phyloP scores from a whole-genome alignment of 306 rosid genomes.

The Vigna angularis region DNA sequence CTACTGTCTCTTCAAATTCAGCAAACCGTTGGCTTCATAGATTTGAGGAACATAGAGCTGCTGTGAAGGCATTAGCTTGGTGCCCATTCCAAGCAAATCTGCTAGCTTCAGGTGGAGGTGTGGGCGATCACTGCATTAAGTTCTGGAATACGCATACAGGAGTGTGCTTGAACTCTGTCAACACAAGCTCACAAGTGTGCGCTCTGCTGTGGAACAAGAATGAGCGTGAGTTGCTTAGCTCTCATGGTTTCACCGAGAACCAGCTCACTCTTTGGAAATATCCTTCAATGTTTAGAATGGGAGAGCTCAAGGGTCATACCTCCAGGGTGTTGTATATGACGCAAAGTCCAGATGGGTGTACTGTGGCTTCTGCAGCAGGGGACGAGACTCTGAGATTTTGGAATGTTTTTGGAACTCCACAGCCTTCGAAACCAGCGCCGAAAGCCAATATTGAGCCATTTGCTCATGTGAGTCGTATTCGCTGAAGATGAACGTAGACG shows the following conservation, averaged over 20 bases:
- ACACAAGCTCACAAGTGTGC: conserved; percentile 85
- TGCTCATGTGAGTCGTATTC: conserved; percentile 51
- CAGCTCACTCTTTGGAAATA: conserved; percentile 90
- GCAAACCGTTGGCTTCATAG: conserved; percentile 79
- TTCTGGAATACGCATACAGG: conserved; percentile 89
- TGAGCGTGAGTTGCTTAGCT: conserved; percentile 90
- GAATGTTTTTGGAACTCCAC: conserved; percentile 64
- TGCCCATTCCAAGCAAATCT: conserved; percentile 84
- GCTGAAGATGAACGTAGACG: conserved; percentile 34
- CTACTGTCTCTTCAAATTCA: conserved; percentile 63
- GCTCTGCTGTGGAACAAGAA: conserved; percentile 80
- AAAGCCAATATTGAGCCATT: conserved; percentile 49
- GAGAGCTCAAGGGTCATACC: conserved; percentile 80
- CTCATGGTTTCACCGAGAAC: conserved; percentile 80
- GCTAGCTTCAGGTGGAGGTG: conserved; percentile 79
- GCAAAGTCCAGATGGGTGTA: conserved; percentile 60
- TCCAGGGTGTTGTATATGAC: conserved; percentile 84
- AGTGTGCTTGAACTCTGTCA: conserved; percentile 72
- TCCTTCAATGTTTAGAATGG: conserved; percentile 84
- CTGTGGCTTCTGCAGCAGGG: conserved; percentile 65
- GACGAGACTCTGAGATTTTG: conserved; percentile 60
- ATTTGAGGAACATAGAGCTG: conserved; percentile 72
- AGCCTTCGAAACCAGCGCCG: conserved; percentile 42
- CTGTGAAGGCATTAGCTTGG: conserved; percentile 88
- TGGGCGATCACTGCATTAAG: conserved; percentile 70